These are phyloP conservation scores for Tricholoma bakamatsutake DNA, from an alignment of 768 basidiomycete genomes.

Conservation along the genomic window DNA sequence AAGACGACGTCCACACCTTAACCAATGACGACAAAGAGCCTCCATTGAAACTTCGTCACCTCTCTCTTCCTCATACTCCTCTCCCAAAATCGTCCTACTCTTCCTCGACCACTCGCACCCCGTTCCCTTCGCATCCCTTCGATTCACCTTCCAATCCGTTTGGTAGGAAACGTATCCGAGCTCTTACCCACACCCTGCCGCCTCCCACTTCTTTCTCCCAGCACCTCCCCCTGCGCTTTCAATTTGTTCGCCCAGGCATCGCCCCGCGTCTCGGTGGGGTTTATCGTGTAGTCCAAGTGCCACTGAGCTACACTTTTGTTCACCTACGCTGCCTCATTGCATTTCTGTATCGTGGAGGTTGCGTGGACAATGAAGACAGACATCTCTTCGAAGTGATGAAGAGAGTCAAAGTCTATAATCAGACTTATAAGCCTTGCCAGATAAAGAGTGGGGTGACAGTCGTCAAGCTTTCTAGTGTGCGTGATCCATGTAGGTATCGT, in stretches of 20 bases:
- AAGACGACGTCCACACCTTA: constrained; percentile 1
- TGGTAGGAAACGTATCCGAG: constrained; percentile 44
- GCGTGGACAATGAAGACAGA: constrained; percentile 24
- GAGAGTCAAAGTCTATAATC: constrained; percentile 34
- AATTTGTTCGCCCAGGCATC: constrained; percentile 37
- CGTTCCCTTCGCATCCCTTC: constrained; percentile 40
- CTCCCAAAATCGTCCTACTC: constrained; percentile 17
- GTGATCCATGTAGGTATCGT: constrained; percentile 46
- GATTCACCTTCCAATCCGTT: constrained; percentile 74
- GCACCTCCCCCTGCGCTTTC: constrained; percentile 61
- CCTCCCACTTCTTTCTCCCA: constrained; percentile 45
- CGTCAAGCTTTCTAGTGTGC: constrained; percentile 45
- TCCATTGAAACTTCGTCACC: constrained; percentile 14
- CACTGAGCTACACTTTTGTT: constrained; percentile 61
- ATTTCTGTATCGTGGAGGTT: constrained; percentile 47
- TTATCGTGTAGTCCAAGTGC: constrained; percentile 63
- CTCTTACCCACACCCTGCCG: constrained; percentile 34
- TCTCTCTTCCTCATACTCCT: constrained; percentile 18
- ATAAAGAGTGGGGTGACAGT: constrained; percentile 45
- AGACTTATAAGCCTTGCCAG: constrained; percentile 41
- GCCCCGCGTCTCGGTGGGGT: constrained; percentile 40
- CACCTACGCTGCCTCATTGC: constrained; percentile 58
- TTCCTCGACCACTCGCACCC: constrained; percentile 17
- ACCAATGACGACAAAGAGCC: constrained; percentile 6
- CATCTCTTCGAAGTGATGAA: constrained; percentile 61